Evolutionary conservation across 768 basidiomycete species (phyloP).

Genomic region (Pisolithus albus): DNA sequence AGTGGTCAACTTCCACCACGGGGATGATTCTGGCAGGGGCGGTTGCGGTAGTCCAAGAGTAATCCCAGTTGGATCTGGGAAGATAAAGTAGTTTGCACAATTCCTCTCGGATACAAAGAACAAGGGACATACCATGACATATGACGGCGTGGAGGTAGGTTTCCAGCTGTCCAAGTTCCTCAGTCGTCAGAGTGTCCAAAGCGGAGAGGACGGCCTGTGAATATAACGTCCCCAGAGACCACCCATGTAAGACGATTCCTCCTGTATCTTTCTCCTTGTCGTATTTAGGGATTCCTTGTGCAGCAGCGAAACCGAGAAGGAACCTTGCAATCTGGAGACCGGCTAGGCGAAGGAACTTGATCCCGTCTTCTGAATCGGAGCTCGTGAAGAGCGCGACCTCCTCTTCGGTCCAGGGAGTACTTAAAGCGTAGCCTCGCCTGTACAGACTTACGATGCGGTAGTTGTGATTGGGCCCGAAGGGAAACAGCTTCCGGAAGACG

Average conservation of each 20-base stretch:
- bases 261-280: neutral
- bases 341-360: conserved; percentile 1
- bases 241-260: conserved; percentile 5
- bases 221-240: conserved; percentile 5
- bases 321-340: conserved; percentile 6
- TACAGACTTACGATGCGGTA: conserved; percentile 4
- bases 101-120: neutral
- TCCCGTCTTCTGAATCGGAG: neutral
- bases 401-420: conserved; percentile 1
- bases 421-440: conserved; percentile 4
- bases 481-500: conserved; percentile 4
- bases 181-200: conserved; percentile 1
- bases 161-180: neutral
- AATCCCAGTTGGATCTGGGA: neutral
- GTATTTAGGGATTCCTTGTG: conserved; percentile 1
- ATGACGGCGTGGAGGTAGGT: conserved; percentile 3
- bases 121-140: conserved; percentile 1
- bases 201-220: conserved; percentile 4
- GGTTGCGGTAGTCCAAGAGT: neutral
- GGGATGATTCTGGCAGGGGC: neutral
- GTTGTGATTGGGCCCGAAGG: conserved; percentile 1
- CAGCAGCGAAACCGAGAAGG: conserved; percentile 3
- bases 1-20: neutral
- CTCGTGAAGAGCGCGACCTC: neutral
- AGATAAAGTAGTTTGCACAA: neutral